These are phyloP conservation scores for Medicago ruthenica DNA, from an alignment of 306 rosid species.

Conservation along the genomic window DNA sequence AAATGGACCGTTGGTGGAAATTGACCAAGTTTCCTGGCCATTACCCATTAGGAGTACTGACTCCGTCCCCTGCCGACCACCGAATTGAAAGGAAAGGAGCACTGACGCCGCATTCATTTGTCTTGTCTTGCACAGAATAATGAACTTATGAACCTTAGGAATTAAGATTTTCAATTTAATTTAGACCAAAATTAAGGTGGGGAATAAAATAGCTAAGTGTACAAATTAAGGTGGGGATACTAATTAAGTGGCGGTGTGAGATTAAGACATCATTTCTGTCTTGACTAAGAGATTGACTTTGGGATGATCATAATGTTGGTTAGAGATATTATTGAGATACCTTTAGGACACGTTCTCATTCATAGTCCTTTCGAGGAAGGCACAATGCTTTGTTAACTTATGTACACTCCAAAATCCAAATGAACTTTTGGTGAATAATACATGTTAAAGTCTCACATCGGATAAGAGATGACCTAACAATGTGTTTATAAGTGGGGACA, in stretches of 20 bases:
- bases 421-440: not conserved
- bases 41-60: slow-evolving; percentile 29
- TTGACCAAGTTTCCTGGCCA: slow-evolving; percentile 40
- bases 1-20: slow-evolving; percentile 32
- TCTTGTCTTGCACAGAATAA: no score
- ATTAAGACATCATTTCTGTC: not conserved
- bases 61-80: slow-evolving; percentile 38
- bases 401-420: slow-evolving; percentile 9
- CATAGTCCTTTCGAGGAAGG: slow-evolving; percentile 17
- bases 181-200: no score
- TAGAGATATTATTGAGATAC: not conserved
- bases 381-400: slow-evolving; percentile 3
- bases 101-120: no score
- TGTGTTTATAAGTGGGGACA: no score
- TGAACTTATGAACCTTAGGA: no score
- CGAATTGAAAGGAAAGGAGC: no score
- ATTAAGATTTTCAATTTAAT: no score
- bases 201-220: not conserved
- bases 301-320: not conserved
- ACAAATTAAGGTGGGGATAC: not conserved
- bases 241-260: not conserved
- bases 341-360: not conserved
- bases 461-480: no score
- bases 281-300: not conserved
- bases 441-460: no score